Conservation (phyloP, 2,329 filamentous ascomycete species). For the Fusarium devonianum region DNA sequence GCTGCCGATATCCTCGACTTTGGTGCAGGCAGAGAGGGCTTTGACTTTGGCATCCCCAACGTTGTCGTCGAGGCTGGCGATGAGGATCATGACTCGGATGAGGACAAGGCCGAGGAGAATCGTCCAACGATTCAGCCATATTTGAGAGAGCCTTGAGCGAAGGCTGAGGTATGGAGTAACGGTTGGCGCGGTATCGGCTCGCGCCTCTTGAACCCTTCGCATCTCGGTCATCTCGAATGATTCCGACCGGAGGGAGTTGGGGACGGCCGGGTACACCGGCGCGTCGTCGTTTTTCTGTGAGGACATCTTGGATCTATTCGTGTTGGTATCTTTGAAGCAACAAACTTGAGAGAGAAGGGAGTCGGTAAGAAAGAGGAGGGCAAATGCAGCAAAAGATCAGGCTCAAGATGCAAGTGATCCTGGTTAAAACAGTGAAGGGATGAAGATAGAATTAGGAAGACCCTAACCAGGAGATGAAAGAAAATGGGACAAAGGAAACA, state of each 20-base stretch:
- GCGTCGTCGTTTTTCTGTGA: slow-evolving; percentile 45
- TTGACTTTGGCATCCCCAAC: slow-evolving; percentile 78
- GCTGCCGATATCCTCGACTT: slow-evolving; percentile 91
- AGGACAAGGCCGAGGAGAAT: slow-evolving; percentile 87
- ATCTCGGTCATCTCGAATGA: slow-evolving; percentile 48
- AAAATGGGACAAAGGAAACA: slow-evolving; percentile 32
- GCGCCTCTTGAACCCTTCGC: slow-evolving; percentile 43
- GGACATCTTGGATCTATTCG: slow-evolving; percentile 48
- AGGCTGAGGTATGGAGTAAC: slow-evolving; percentile 93
- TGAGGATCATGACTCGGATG: slow-evolving; percentile 78
- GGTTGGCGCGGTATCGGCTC: slow-evolving; percentile 68
- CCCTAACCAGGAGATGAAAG: slow-evolving; percentile 20
- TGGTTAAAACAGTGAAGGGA: slow-evolving; percentile 22
- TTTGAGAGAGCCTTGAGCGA: slow-evolving; percentile 86
- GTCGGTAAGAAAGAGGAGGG: slow-evolving; percentile 10
- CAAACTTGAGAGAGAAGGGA: slow-evolving; percentile 11
- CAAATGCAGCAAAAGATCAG: slow-evolving; percentile 14
- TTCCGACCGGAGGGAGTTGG: slow-evolving; percentile 48
- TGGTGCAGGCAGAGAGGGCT: slow-evolving; percentile 87
- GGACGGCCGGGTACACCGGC: slow-evolving; percentile 48
- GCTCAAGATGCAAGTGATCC: slow-evolving; percentile 3
- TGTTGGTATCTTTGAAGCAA: slow-evolving; percentile 38
- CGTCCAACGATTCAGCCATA: slow-evolving; percentile 98
- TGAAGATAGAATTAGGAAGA: slow-evolving; percentile 28
- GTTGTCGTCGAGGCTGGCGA: slow-evolving; percentile 74